A percentile compares a stretch with the other conserved stretches of the same genome.
Evolutionary conservation across 495 filamentous ascomycete genomes (phyloP).

Genomic region (Clavariopsis aquatica): DNA sequence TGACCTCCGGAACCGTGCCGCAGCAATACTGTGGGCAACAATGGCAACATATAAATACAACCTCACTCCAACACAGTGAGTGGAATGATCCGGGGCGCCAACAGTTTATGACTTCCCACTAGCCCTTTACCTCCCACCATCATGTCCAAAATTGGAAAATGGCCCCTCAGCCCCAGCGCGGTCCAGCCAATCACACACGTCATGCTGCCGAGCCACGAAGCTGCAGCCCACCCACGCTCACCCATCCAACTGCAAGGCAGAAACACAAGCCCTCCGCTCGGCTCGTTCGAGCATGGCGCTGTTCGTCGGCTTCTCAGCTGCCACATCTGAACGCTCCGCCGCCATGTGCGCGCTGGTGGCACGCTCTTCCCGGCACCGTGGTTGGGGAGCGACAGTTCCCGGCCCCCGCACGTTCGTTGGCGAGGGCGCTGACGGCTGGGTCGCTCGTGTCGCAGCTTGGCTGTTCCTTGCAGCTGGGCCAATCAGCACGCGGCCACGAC

Average conservation of each 20-base stretch:
- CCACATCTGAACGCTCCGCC: no score
- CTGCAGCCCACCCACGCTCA: neutral
- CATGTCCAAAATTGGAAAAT: conserved; percentile 24
- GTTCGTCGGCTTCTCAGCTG: no score
- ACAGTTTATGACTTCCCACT: neutral
- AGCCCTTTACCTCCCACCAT: neutral
- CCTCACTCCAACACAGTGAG: no score
- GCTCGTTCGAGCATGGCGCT: neutral
- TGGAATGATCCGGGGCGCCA: neutral
- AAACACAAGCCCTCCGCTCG: neutral
- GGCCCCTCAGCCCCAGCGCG: conserved; percentile 27
- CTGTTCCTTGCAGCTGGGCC: neutral
- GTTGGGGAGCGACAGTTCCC: conserved; percentile 5
- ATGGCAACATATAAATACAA: no score
- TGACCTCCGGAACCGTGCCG: no score
- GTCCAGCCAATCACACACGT: neutral
- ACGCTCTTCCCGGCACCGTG: conserved; percentile 9
- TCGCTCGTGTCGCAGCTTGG: neutral
- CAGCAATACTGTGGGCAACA: no score
- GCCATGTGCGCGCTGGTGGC: neutral
- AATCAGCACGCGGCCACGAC: neutral
- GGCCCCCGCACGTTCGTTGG: conserved; percentile 9
- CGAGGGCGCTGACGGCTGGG: conserved; percentile 6
- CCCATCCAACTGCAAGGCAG: neutral
- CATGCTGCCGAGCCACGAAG: neutral